Base-by-base conservation (phyloP, 352 stramenopile genomes). In the Globisporangium okanoganense region DNA sequence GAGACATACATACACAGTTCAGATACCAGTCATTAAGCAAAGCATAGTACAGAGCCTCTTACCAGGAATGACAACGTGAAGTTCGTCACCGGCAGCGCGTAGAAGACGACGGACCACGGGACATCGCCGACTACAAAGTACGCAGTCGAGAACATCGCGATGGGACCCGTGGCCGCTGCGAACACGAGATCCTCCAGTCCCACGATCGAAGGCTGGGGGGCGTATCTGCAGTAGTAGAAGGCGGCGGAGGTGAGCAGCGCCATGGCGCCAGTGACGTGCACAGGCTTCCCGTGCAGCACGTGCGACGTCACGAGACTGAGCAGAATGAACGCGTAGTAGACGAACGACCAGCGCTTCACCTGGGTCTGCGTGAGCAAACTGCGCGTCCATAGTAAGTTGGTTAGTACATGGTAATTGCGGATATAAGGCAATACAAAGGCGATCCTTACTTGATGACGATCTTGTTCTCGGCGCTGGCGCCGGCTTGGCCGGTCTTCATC, bases 291-390 rank as follows among this genome's bases (percentile, higher is more conserved):
- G 51, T 72, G 70, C 16, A 69, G 50, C 48, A 85, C 27, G 57
- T 90, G 79, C 1, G 65, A 68, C 33, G 75, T 29, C 1, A 44
- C 73, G 41, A 85, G 43, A 4, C 76, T 40, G 43, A 60, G 47
- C 38, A 91, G 47, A 45, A 88, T 81, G 18, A 82, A 18, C 4
- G 62, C 58, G 56, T 81, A 80, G 61, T 88, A 78, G 25, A 83
- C 44, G 55, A 66, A 83, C 24, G 84, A 90, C 80, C 81, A 94
- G 45, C 80, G 67, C 56, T 72, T 75, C 56, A 91, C 66, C 75
- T 90, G 77, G 52, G 84, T 92, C 47, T 88, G 62, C 13, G 84
- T 88, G 5, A 92, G 58, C 33, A 94, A 64, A 64, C 82, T 94
- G 53, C 2, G 48, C 36, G 44, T 49, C 36, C 8, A 54, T 22